These are phyloP conservation scores for Curvularia lunata DNA, from an alignment of 2,329 filamentous ascomycete species.

Conservation along the genomic window DNA sequence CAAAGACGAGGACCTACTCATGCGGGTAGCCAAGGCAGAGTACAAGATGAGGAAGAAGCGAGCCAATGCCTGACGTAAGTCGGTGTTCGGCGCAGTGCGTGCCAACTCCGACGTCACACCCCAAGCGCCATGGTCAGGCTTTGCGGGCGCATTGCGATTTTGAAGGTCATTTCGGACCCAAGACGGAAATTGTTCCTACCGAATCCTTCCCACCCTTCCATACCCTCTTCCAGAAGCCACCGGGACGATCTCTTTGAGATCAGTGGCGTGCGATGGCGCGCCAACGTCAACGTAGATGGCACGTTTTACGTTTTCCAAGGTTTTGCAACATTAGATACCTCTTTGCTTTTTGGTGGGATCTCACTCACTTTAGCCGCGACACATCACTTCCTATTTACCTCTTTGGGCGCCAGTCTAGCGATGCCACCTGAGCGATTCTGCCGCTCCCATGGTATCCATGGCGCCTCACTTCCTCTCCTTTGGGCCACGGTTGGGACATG, in stretches of 20 bases:
- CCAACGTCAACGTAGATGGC: slow-evolving; percentile 39
- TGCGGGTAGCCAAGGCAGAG: slow-evolving; percentile 87
- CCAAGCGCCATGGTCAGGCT: slow-evolving; percentile 19
- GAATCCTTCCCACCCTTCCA: slow-evolving; percentile 23
- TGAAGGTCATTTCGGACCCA: slow-evolving; percentile 19
- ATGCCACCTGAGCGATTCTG: slow-evolving; percentile 14
- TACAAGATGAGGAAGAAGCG: slow-evolving; percentile 73
- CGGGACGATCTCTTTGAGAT: slow-evolving; percentile 42
- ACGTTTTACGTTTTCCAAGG: slow-evolving; percentile 40
- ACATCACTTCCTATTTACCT: slow-evolving; percentile 16
- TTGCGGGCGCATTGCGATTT: slow-evolving; percentile 14
- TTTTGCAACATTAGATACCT: slow-evolving; percentile 21
- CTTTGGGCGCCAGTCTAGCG: slow-evolving; percentile 14
- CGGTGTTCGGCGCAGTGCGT: slow-evolving; percentile 17
- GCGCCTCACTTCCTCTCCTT: neutral
- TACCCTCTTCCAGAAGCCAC: slow-evolving; percentile 35
- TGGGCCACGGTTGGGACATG: slow-evolving; percentile 1
- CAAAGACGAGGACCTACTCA: slow-evolving; percentile 90
- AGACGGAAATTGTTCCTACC: slow-evolving; percentile 22
- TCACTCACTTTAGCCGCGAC: slow-evolving; percentile 14
- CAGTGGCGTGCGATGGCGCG: slow-evolving; percentile 42
- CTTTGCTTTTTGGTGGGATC: slow-evolving; percentile 24
- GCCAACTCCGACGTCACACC: slow-evolving; percentile 4
- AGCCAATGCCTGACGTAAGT: slow-evolving; percentile 38
- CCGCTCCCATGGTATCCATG: slow-evolving; percentile 5